Conservation (phyloP, 192 early-diverging fungal genomes). For the Linderina pennispora region DNA sequence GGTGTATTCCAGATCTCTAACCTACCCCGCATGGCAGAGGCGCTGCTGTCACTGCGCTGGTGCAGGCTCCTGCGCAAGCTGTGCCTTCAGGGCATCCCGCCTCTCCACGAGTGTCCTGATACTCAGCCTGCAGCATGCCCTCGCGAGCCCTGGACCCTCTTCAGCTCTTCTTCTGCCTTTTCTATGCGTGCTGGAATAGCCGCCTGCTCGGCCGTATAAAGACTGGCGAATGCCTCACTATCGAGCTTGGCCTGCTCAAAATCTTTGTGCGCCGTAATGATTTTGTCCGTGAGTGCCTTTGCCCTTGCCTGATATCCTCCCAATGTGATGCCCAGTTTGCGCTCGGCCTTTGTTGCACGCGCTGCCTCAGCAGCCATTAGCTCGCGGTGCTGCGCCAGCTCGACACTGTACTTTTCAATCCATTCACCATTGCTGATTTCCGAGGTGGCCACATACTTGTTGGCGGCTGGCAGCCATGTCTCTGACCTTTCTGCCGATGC, state of each 20-base stretch:
- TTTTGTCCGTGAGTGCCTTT: slow-evolving; percentile 55
- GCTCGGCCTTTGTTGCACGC: slow-evolving; percentile 80
- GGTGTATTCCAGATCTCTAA: no score
- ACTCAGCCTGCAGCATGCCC: slow-evolving; percentile 61
- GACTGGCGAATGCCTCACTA: slow-evolving; percentile 51
- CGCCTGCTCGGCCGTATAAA: slow-evolving; percentile 54
- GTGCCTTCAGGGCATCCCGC: slow-evolving; percentile 10
- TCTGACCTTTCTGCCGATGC: slow-evolving; percentile 8
- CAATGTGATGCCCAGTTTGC: slow-evolving; percentile 66
- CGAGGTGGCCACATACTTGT: background rate
- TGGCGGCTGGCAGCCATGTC: slow-evolving; percentile 20
- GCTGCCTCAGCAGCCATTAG: slow-evolving; percentile 68
- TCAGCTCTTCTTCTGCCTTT: slow-evolving; percentile 39
- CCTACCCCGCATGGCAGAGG: no score
- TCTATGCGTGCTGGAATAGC: slow-evolving; percentile 55
- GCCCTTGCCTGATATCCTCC: slow-evolving; percentile 81
- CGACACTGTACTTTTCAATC: slow-evolving; percentile 24
- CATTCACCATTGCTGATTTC: slow-evolving; percentile 4
- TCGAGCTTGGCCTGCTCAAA: slow-evolving; percentile 55
- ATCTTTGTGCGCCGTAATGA: slow-evolving; percentile 52
- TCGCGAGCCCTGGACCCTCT: slow-evolving; percentile 42
- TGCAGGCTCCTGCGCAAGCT: slow-evolving; percentile 1
- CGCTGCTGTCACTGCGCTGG: no score
- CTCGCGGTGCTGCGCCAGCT: slow-evolving; percentile 45
- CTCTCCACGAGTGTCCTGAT: slow-evolving; percentile 52